phyloP scores from a whole-genome alignment of 2,329 filamentous ascomycete species.

The Xylariaceae sp. region DNA sequence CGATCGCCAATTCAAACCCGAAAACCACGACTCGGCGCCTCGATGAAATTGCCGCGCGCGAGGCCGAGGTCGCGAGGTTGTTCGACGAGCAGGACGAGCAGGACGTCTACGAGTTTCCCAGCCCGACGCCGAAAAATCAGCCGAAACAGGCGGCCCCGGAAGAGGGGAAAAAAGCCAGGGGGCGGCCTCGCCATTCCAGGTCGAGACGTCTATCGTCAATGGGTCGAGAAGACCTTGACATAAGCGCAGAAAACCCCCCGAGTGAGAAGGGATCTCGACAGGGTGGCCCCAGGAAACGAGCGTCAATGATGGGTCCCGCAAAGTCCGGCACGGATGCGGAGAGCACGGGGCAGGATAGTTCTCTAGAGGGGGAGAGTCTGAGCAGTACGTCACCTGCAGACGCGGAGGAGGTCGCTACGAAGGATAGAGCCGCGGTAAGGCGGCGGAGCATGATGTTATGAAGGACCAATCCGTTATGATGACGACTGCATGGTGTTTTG shows the following conservation, averaged over 20 bases:
- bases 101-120: slow-evolving; percentile 60
- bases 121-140: slow-evolving; percentile 46
- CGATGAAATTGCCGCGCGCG: slow-evolving; percentile 34
- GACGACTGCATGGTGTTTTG: neutral
- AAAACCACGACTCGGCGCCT: slow-evolving; percentile 31
- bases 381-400: slow-evolving; percentile 32
- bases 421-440: slow-evolving; percentile 44
- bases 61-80: slow-evolving; percentile 34
- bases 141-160: slow-evolving; percentile 22
- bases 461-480: slow-evolving; percentile 28
- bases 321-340: slow-evolving; percentile 36
- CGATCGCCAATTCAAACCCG: slow-evolving; percentile 11
- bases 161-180: slow-evolving; percentile 35
- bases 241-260: slow-evolving; percentile 34
- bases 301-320: slow-evolving; percentile 46
- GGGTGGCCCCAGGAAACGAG: slow-evolving; percentile 42
- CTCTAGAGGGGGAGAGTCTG: slow-evolving; percentile 38
- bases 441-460: slow-evolving; percentile 64
- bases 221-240: slow-evolving; percentile 39
- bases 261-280: slow-evolving; percentile 23
- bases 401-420: slow-evolving; percentile 23
- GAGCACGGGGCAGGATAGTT: slow-evolving; percentile 14
- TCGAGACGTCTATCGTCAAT: slow-evolving; percentile 45
- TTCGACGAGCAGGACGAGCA: slow-evolving; percentile 30
- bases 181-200: slow-evolving; percentile 38